These are phyloP conservation scores for Yarrowia yakushimensis DNA, from an alignment of 805 yeast genomes.

Conservation along the genomic window DNA sequence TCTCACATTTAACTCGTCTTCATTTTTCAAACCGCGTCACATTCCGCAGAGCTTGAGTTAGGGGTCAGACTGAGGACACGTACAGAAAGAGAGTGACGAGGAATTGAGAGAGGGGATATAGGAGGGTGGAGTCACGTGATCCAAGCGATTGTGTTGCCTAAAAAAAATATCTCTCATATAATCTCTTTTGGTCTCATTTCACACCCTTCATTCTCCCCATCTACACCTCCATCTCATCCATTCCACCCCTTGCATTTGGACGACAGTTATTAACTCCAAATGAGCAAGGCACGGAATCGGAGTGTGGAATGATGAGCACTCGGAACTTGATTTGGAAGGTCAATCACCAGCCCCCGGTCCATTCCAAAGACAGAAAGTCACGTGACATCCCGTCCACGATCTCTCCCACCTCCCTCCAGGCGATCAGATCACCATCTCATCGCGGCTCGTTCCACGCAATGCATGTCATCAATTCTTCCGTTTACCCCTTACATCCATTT, in stretches of 20 bases:
- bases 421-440: not conserved
- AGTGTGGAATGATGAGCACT: not conserved
- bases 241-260: slow-evolving; percentile 3
- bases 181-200: no score
- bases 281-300: not conserved
- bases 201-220: not conserved
- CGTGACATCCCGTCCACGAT: no score
- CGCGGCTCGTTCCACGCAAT: not conserved
- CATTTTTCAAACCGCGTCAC: slow-evolving; percentile 24
- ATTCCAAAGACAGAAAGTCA: no score
- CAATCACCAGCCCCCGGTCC: no score
- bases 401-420: no score
- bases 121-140: not conserved
- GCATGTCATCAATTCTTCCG: slow-evolving; percentile 1
- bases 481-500: slow-evolving; percentile 16
- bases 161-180: not conserved
- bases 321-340: no score
- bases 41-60: slow-evolving; percentile 20
- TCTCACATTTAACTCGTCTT: not conserved
- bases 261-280: not conserved
- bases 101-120: not conserved
- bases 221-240: not conserved
- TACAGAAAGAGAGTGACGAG: not conserved
- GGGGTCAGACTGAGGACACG: not conserved
- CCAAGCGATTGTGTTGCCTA: no score